Evolutionary conservation across 2,329 filamentous ascomycete species (phyloP), one percentile per base, ranked within the genome.

Genomic region (Aspergillus persii): DNA sequence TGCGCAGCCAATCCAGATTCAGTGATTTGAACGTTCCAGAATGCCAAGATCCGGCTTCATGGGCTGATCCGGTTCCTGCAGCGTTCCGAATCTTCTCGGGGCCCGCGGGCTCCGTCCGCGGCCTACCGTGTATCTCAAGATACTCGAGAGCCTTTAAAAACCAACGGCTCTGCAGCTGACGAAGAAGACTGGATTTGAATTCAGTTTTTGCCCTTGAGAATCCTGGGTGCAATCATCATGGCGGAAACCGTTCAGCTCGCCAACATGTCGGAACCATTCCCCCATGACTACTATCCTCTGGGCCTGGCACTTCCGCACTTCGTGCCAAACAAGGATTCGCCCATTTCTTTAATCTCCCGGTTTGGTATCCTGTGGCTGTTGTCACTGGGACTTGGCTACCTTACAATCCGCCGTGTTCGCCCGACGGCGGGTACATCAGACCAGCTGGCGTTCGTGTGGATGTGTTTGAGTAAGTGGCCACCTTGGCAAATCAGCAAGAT

Each of bases 241-340:
- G 0, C 8, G 8, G 27, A 33, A 29, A 50, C 18, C 12, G 9
- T 47, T 30, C 18, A 30, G 11, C 5, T 41, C 23, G 49, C 23
- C 29, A 49, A 56, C 15, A 59, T 51, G 52, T 50, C 57, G 2
- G 12, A 27, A 1, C 33, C 36, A 9, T n/a, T 49, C 23, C 31
- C 59, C 18, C 86, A 90, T 71, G 86, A 86, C 0, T 91, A 88
- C 77, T 90, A 87, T 68, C 89, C 89, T 3, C 70, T 84, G 27
- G 81, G 83, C 48, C 80, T 84, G 46, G 74, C 77, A 15, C 81
- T 91, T 54, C 65, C 81, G 1, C 80, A 79, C 60, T 90, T 87
- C 71, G 75, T 84, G 30, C 81, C 84, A 59, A 91, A 91, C 67
- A 81, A 84, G 51, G 81, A 81, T 68, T 77, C 79, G 41, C 83